A percentile compares a stretch with the other conserved stretches of the same genome.
Evolutionary conservation across 176 grass and related monocot species (phyloP).

Genomic region (sorghum (Sorghum bicolor)): Sorghum_bicolor_NCBIv3 NC_012874.2:148501-149000

Average conservation of each 20-base stretch:
- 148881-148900: slow-evolving; percentile 91
- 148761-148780: neutral
- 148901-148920: slow-evolving; percentile 87
- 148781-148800: neutral
- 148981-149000: slow-evolving; percentile 96
- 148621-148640: neutral
- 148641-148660: neutral
- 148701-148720: neutral
- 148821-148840: neutral
- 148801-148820: neutral
- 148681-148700: neutral
- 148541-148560: neutral
- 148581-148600: neutral
- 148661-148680: neutral
- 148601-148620: neutral
- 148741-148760: neutral
- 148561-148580: neutral
- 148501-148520: neutral
- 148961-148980: slow-evolving; percentile 92
- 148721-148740: neutral
- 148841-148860: slow-evolving; percentile 54
- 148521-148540: slow-evolving; percentile 2
- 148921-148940: slow-evolving; percentile 71
- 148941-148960: slow-evolving; percentile 86
- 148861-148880: slow-evolving; percentile 74